A percentile compares a stretch with the other conserved stretches of the same genome.
phyloP scores from a whole-genome alignment of 331 rosid genomes.

The Saraca asoca region DNA sequence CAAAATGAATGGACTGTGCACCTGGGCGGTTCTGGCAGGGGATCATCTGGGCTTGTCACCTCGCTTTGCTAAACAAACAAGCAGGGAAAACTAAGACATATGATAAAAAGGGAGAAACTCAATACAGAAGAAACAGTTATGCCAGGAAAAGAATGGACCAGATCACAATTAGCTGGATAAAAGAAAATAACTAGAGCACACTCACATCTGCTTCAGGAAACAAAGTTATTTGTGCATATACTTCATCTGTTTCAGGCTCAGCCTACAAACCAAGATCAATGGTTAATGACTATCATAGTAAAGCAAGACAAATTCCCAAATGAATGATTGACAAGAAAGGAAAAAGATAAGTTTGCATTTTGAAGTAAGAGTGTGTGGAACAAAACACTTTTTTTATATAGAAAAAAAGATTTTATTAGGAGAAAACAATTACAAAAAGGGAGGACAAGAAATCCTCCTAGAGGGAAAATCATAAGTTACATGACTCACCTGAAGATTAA shows the following conservation, averaged over 20 bases:
- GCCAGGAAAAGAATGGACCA: too few relatives aligned
- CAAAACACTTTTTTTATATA: too few relatives aligned
- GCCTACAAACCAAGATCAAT: constrained; percentile 64
- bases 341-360: too few relatives aligned
- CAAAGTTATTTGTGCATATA: constrained; percentile 88
- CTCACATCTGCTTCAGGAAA: constrained; percentile 87
- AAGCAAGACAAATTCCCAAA: constrained; percentile 14
- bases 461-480: neutral
- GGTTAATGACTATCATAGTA: constrained; percentile 18
- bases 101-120: constrained; percentile 14
- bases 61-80: constrained; percentile 68
- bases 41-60: constrained; percentile 78
- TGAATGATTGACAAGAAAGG: too few relatives aligned
- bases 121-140: too few relatives aligned
- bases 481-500: constrained; percentile 80
- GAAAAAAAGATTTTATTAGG: too few relatives aligned
- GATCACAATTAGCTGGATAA: neutral
- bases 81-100: constrained; percentile 17
- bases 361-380: too few relatives aligned
- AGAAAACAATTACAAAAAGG: too few relatives aligned
- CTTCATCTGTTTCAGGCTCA: constrained; percentile 97
- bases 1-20: constrained; percentile 92
- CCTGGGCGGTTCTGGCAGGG: constrained; percentile 71
- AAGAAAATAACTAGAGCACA: constrained; percentile 33
- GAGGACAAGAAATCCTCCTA: too few relatives aligned